Conservation (phyloP, 345 rosid genomes). For the Aurinia saxatilis region DNA sequence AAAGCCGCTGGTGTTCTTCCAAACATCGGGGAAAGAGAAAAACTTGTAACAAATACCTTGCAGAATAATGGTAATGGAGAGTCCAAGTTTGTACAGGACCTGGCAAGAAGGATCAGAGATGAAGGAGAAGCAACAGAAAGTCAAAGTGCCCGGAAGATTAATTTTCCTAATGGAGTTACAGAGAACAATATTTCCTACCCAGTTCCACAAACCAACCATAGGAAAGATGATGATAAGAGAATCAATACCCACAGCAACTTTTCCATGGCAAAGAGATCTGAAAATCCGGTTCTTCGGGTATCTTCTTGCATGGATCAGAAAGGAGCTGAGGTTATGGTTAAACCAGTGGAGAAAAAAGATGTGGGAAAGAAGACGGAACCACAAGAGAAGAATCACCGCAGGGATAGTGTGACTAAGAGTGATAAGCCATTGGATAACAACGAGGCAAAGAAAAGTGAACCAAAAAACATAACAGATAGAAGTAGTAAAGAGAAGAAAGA, state of each 20-base stretch:
- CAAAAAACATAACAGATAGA: slow-evolving; percentile 30
- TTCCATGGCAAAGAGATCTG: slow-evolving; percentile 19
- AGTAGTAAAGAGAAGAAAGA: slow-evolving; percentile 37
- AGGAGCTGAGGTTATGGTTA: slow-evolving; percentile 28
- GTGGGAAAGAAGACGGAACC: slow-evolving; percentile 30
- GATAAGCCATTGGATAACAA: slow-evolving; percentile 30
- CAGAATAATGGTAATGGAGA: slow-evolving; percentile 33
- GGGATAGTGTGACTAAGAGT: slow-evolving; percentile 28
- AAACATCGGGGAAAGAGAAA: slow-evolving; percentile 25
- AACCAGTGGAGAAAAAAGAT: slow-evolving; percentile 37
- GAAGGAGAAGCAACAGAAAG: slow-evolving; percentile 43
- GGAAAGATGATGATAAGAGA: slow-evolving; percentile 30
- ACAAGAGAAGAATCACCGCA: slow-evolving; percentile 31
- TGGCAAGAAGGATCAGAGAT: slow-evolving; percentile 45
- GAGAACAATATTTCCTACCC: slow-evolving; percentile 10
- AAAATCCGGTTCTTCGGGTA: slow-evolving; percentile 19
- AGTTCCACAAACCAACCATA: slow-evolving; percentile 21
- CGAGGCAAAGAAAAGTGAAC: slow-evolving; percentile 33
- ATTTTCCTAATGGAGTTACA: slow-evolving; percentile 20
- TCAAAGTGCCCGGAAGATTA: slow-evolving; percentile 21
- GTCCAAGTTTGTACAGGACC: slow-evolving; percentile 39
- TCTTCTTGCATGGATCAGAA: slow-evolving; percentile 31
- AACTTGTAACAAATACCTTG: slow-evolving; percentile 19
- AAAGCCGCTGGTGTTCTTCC: slow-evolving; percentile 25
- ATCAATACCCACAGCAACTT: slow-evolving; percentile 25